Percentiles rank a stretch among this genome's conserved stretches.
Conservation (phyloP, 768 basidiomycete genomes). For the Auricularia auricula-judae region DNA sequence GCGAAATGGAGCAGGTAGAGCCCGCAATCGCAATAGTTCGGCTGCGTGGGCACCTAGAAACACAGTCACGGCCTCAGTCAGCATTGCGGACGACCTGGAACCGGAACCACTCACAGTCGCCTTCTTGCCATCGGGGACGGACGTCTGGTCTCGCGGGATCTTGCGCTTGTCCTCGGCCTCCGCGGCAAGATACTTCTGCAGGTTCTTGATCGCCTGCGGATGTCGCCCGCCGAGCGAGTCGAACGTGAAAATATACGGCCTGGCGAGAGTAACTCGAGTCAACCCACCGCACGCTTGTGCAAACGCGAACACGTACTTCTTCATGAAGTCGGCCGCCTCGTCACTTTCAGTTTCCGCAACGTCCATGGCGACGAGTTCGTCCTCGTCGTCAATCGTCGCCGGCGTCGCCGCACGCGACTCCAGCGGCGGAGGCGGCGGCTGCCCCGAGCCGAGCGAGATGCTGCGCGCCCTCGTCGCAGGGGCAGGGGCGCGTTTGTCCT, state of each 20-base stretch:
- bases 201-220: slow-evolving; percentile 44
- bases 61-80: not conserved
- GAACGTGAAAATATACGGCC: slow-evolving; percentile 76
- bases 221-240: slow-evolving; percentile 82
- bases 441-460: too few species aligned
- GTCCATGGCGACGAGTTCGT: too few species aligned
- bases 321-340: too few species aligned
- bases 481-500: too few species aligned
- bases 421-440: too few species aligned
- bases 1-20: slow-evolving; percentile 85
- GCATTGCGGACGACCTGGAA: not conserved
- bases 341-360: too few species aligned
- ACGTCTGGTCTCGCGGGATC: slow-evolving; percentile 19
- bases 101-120: slow-evolving; percentile 34
- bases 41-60: slow-evolving; percentile 72
- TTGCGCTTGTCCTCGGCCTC: slow-evolving; percentile 71
- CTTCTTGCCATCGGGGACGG: slow-evolving; percentile 33
- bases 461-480: too few species aligned
- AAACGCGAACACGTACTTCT: too few species aligned
- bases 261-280: slow-evolving; percentile 16
- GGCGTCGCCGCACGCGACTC: too few species aligned
- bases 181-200: slow-evolving; percentile 54
- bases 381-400: too few species aligned
- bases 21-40: slow-evolving; percentile 89
- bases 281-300: not conserved